Evolutionary conservation across 192 early-diverging fungal genomes (phyloP).

Genomic region (Linnemannia zychae): DNA sequence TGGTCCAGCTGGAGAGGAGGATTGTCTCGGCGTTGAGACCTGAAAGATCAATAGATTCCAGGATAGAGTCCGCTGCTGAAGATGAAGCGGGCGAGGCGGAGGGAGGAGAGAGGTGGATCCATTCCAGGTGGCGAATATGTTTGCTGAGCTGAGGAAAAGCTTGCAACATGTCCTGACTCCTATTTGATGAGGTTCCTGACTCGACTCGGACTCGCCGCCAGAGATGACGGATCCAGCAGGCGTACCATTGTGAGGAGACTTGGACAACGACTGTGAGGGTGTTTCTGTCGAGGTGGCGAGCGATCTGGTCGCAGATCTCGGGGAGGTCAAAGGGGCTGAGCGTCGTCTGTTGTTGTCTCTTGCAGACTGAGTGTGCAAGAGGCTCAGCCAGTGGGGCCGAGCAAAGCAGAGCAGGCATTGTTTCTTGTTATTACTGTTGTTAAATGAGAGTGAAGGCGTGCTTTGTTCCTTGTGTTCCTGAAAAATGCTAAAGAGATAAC

Average conservation of each 20-base stretch:
- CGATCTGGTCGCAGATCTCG: constrained; percentile 43
- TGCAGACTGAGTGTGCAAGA: background rate
- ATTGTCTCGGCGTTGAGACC: constrained; percentile 21
- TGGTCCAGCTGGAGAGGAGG: constrained; percentile 25
- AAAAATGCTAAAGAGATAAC: background rate
- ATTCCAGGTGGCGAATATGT: constrained; percentile 43
- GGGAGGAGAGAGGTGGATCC: constrained; percentile 24
- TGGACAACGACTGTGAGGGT: constrained; percentile 29
- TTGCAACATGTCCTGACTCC: constrained; percentile 13
- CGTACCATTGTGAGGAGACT: constrained; percentile 33
- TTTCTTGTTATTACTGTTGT: background rate
- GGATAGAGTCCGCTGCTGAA: background rate
- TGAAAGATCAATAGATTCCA: constrained; percentile 13
- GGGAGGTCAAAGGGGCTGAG: constrained; percentile 18
- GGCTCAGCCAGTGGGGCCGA: constrained; percentile 11
- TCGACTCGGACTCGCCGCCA: constrained; percentile 34
- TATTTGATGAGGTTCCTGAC: background rate
- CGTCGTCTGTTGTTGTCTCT: background rate
- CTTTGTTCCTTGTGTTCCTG: background rate
- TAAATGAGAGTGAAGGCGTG: background rate
- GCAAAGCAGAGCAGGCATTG: constrained; percentile 35
- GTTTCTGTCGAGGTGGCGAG: constrained; percentile 19
- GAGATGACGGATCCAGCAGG: constrained; percentile 30
- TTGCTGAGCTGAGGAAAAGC: constrained; percentile 23
- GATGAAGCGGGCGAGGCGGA: background rate